Percentiles rank a stretch among this genome's conserved stretches.
Conservation (phyloP, 1,284 basidiomycete genomes). For the Porogramme epimiltina region DNA sequence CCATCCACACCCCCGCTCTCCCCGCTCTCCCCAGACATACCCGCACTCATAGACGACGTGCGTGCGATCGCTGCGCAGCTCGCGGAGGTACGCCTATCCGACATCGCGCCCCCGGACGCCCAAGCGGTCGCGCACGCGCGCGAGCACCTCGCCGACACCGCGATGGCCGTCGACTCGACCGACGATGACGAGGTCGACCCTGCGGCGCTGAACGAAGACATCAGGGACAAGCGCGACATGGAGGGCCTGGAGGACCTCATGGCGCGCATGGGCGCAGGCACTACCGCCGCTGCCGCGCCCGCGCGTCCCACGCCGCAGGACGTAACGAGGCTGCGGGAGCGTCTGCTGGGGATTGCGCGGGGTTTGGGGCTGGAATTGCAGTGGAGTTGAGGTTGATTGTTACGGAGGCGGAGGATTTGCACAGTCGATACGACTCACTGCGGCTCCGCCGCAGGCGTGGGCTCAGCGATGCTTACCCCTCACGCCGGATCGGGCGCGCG, state of each 20-base stretch:
- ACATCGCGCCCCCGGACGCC: constrained; percentile 68
- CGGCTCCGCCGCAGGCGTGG: too few species aligned
- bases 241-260: constrained; percentile 62
- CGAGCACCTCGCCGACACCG: constrained; percentile 52
- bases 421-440: too few species aligned
- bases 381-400: constrained; percentile 34
- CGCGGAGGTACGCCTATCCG: constrained; percentile 59
- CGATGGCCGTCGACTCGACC: constrained; percentile 17
- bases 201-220: constrained; percentile 38
- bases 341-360: constrained; percentile 38
- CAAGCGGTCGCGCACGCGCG: constrained; percentile 74
- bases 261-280: constrained; percentile 39
- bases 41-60: constrained; percentile 37
- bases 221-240: constrained; percentile 48
- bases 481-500: too few species aligned
- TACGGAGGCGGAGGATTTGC: too few species aligned
- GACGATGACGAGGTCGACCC: constrained; percentile 26
- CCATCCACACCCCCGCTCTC: background rate
- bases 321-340: constrained; percentile 41
- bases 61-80: constrained; percentile 55
- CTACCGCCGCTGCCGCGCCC: constrained; percentile 14
- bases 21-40: background rate
- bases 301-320: constrained; percentile 46
- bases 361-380: constrained; percentile 33
- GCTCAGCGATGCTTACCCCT: too few species aligned